A percentile compares a stretch with the other conserved stretches of the same genome.
phyloP scores from a whole-genome alignment of 2,329 filamentous ascomycete species.

The Aspergillus sp. region DNA sequence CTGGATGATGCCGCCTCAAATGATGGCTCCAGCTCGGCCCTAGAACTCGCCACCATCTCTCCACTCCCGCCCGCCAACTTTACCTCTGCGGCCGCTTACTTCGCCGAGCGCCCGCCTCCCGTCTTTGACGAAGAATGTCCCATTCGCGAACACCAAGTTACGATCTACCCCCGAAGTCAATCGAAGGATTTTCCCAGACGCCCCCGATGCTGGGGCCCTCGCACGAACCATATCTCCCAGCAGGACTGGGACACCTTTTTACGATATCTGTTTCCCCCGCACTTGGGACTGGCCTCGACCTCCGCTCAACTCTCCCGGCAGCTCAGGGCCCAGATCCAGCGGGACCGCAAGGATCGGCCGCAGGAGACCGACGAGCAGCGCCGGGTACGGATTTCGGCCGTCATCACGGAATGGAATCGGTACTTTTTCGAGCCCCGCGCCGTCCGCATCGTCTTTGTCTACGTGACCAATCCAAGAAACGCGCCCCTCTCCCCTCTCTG shows the following conservation, averaged over 20 bases:
- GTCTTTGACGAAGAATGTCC: constrained; percentile 22
- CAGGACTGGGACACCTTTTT: constrained; percentile 47
- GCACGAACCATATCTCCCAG: constrained; percentile 34
- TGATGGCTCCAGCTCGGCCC: constrained; percentile 17
- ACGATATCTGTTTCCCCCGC: constrained; percentile 40
- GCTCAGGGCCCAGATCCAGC: constrained; percentile 39
- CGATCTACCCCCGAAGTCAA: constrained; percentile 41
- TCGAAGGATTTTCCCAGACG: constrained; percentile 42
- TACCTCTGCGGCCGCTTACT: constrained; percentile 37
- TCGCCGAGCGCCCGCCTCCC: constrained; percentile 34
- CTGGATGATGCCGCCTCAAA: constrained; percentile 13
- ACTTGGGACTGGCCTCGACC: constrained; percentile 36
- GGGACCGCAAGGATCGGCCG: constrained; percentile 41
- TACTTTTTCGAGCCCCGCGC: constrained; percentile 41
- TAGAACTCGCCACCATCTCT: constrained; percentile 11
- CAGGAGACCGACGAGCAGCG: constrained; percentile 44
- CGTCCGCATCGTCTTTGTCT: constrained; percentile 33
- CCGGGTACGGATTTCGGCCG: constrained; percentile 35
- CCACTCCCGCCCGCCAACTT: constrained; percentile 30
- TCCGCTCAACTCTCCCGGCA: constrained; percentile 38
- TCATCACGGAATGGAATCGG: constrained; percentile 45
- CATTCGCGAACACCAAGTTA: constrained; percentile 36
- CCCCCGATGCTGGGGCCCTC: constrained; percentile 40
- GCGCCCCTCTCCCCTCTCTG: constrained; percentile 38
- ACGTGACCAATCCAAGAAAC: constrained; percentile 32